Base-by-base conservation (phyloP, 1,284 basidiomycete genomes). In the Sphaerobolus stellatus region DNA sequence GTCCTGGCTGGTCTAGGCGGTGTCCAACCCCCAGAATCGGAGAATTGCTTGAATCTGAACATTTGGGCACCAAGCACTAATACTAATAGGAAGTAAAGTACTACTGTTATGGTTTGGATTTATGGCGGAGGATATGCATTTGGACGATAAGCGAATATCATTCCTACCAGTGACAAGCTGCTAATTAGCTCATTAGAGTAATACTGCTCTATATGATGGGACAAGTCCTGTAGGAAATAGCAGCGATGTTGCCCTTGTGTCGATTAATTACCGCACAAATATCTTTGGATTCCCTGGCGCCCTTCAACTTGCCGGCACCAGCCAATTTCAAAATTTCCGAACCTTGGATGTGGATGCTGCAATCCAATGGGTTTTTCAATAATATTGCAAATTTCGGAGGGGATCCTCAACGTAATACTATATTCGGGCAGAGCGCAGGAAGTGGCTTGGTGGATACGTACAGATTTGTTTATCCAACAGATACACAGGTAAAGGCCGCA, bases 371-470 rank as follows among this genome's bases (percentile, higher is more conserved):
- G 50, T 75, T n/a, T 56, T 61, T n/a, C n/a, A 62, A 65, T 16
- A 76, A 77, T 52, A 70, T 71, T 9, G 63, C 61, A n/a, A 52
- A 59, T 24, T 77, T 77, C 56, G 75, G 75, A 44, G 75, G 75
- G 1, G 74, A 77, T 61, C 74, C 73, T 1, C 62, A 53, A n/a
- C 74, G 74, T 53, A 75, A 76, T 31, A 73, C 71, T 1, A 22
- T 58, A 14, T 51, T 47, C 22, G 56, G 56, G 8, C 34, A 58
- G 48, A 45, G 38, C 20, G 47, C 52, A 8, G 47, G 52, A 27
- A 45, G 43, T 45, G 43, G 18, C 14, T 45, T 45, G 11, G 3
- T 24, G 3, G 43, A 16, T 5, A 24, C 43, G 25, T 45, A 20
- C 25, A 45, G n/a, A 22, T 45, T 45, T 45, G 43, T 24, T 16